These are phyloP conservation scores for Avena insularis DNA, from an alignment of 176 grass and related monocot genomes.

Conservation along the genomic window DNA sequence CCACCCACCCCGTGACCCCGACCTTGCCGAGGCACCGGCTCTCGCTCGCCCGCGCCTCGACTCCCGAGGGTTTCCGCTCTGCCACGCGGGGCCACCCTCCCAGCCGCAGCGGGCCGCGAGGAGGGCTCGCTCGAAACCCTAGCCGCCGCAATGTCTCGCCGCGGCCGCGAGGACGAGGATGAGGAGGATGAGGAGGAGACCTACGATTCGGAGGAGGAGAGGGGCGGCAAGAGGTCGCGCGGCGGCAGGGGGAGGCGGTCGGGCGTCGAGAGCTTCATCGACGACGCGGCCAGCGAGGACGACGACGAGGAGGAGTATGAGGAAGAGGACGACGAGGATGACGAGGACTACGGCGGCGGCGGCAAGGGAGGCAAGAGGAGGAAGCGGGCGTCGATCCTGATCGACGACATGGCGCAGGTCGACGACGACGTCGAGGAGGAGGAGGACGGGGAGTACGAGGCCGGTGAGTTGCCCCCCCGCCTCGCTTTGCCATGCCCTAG, in stretches of 20 bases:
- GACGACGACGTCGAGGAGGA: conserved; percentile 66
- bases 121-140: conserved; percentile 36
- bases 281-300: conserved; percentile 75
- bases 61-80: background rate
- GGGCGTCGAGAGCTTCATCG: conserved; percentile 61
- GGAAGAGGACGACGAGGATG: conserved; percentile 35
- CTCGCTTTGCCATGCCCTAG: background rate
- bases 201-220: conserved; percentile 46
- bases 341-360: conserved; percentile 29
- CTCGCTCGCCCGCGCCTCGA: background rate
- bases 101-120: background rate
- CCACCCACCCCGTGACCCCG: background rate
- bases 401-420: conserved; percentile 70
- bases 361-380: conserved; percentile 12
- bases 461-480: conserved; percentile 43
- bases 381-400: conserved; percentile 50
- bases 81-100: background rate
- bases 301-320: conserved; percentile 51
- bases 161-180: conserved; percentile 48
- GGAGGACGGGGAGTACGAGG: conserved; percentile 52
- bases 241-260: conserved; percentile 41
- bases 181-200: conserved; percentile 48
- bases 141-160: conserved; percentile 57
- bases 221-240: conserved; percentile 36
- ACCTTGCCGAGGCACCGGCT: background rate